Percentiles rank a stretch among this genome's conserved stretches.
phyloP scores from a whole-genome alignment of 139 green algal species.

The Prasinococcaceae sp. region DNA sequence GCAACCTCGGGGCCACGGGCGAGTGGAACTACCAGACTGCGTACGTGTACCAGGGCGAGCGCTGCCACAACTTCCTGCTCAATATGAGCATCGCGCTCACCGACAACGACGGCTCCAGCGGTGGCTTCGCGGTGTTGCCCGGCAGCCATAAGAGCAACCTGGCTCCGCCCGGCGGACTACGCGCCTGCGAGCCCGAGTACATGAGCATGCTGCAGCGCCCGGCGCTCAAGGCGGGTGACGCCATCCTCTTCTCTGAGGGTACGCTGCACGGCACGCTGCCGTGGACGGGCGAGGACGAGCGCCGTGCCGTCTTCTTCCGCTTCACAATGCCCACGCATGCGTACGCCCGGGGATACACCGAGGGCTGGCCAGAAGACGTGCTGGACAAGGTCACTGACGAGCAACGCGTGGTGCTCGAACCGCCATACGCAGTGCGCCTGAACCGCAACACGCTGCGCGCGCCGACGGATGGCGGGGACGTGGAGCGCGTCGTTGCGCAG shows the following conservation, averaged over 20 bases:
- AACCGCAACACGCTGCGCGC: slow-evolving; percentile 1
- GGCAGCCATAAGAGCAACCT: background rate
- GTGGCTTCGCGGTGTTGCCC: background rate
- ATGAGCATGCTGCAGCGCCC: too few relatives aligned
- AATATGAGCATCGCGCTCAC: too few relatives aligned
- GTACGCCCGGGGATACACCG: slow-evolving; percentile 15
- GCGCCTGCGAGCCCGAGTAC: too few relatives aligned
- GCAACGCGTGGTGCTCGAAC: slow-evolving; percentile 13
- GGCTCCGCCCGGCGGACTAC: too few relatives aligned
- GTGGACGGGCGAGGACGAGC: slow-evolving; percentile 7
- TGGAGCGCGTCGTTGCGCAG: background rate
- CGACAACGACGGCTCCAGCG: too few relatives aligned
- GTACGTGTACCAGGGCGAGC: too few relatives aligned
- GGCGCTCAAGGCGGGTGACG: slow-evolving; percentile 6
- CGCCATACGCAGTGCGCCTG: slow-evolving; percentile 9
- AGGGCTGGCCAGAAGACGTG: slow-evolving; percentile 2
- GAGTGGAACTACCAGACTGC: too few relatives aligned
- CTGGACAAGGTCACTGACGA: slow-evolving; percentile 14
- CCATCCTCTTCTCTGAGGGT: slow-evolving; percentile 15
- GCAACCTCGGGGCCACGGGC: slow-evolving; percentile 6
- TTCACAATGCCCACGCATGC: slow-evolving; percentile 10
- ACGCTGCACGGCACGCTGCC: slow-evolving; percentile 17
- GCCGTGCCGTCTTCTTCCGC: slow-evolving; percentile 10
- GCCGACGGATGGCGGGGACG: background rate
- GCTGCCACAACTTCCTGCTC: too few relatives aligned